Base-by-base conservation (phyloP, 1,284 basidiomycete genomes). In the Microbotryum lychnidis-dioicae region DNA sequence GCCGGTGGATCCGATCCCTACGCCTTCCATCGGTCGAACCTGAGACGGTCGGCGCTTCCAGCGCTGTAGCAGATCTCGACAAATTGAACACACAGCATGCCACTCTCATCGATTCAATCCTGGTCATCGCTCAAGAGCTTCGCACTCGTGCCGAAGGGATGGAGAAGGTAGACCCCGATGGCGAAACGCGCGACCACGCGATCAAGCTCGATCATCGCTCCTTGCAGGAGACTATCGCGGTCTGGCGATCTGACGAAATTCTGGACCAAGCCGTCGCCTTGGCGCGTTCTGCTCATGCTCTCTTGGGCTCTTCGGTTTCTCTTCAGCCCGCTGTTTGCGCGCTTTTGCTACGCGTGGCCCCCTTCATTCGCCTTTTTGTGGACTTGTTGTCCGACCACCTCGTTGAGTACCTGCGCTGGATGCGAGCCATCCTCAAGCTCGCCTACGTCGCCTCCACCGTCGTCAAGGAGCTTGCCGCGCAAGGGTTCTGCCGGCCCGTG, bases 401-500 rank as follows among this genome's bases (percentile, higher is more conserved):
- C 23, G 69, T 73, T 6, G 76, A 78, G 51, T 81, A 84, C 53
- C 77, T 79, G 46, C 75, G 80, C 62, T 90, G 86, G 86, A 83
- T 84, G n/a, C 84, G 85, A 70, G 78, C 87, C 8, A 75, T 91
- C 14, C 87, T 93, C 80, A 97, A 96, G 76, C 80, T 98, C 62
- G 80, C 84, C 68, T 87, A 86, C 70, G 81, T 94, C 46, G 76
- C 93, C 44, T 87, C 84, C 69, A 84, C 85, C 31, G 78, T 91
- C 37, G 79, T 92, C 69, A 81, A 82, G 25, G 85, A 85, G 18
- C 77, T 98, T 12, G 85, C 87, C 1, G 82, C 82, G 55, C 83
- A 93, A 73, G 96, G 96, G 6, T 98, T 97, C 79, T 99, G 92
- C 77, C 85, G 86, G 69, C 91, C 93, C 3, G 81, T 82, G 10